Conservation (phyloP, 306 rosid species). For the Vicia sativa region DNA sequence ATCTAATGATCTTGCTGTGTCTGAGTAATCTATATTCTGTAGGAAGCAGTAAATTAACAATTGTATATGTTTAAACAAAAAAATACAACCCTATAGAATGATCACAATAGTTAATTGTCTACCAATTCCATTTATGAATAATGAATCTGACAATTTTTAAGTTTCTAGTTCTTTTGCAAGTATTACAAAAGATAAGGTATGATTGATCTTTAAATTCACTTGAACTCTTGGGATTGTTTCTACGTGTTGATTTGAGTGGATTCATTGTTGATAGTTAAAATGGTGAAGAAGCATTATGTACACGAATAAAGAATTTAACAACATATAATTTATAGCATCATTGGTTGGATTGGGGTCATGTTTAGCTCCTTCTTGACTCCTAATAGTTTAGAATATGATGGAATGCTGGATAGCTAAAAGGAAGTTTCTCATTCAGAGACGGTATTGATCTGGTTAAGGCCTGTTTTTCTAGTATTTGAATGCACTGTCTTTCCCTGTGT, state of each 20-base stretch:
- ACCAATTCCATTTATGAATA: not conserved
- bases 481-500: slow-evolving; percentile 3
- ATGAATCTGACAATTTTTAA: not conserved
- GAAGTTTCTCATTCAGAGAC: not conserved
- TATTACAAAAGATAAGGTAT: not conserved
- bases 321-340: not conserved
- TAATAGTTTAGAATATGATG: slow-evolving; percentile 1
- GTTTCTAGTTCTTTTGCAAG: not conserved
- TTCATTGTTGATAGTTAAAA: not conserved
- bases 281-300: not conserved
- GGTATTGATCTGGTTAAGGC: not conserved
- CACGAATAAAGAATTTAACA: not conserved
- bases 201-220: not conserved
- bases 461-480: slow-evolving; percentile 7
- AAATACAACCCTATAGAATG: not conserved
- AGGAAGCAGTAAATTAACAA: not conserved
- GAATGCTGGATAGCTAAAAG: slow-evolving; percentile 8
- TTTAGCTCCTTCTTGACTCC: slow-evolving; percentile 7
- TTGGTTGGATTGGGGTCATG: not conserved
- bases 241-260: not conserved
- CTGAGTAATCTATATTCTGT: not conserved
- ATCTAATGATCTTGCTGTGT: slow-evolving; percentile 5
- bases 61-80: not conserved
- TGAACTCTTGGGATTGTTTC: not conserved
- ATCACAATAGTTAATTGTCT: not conserved